phyloP scores from a whole-genome alignment of 2,329 filamentous ascomycete species.

The Phaeosphaeria sp. region DNA sequence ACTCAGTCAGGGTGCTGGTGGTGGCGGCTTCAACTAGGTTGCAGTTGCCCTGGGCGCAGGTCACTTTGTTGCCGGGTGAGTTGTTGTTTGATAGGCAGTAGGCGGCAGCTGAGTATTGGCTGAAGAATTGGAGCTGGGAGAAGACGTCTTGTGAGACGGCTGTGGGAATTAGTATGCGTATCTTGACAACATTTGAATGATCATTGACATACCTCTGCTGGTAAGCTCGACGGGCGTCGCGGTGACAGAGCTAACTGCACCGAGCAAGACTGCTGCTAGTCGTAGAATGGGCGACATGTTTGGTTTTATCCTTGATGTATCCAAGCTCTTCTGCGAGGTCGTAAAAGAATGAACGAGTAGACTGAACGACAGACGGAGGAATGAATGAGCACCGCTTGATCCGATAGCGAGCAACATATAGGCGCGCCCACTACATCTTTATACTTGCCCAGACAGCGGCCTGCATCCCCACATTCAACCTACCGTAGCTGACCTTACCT shows the following conservation, averaged over 20 bases:
- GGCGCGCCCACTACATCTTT: background rate
- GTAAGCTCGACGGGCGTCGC: slow-evolving; percentile 36
- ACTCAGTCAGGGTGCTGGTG: slow-evolving; percentile 56
- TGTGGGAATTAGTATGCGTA: slow-evolving; percentile 11
- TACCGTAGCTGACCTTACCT: background rate
- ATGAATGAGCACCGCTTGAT: slow-evolving; percentile 1
- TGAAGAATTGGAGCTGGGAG: slow-evolving; percentile 54
- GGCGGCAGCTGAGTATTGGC: slow-evolving; percentile 60
- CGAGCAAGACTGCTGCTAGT: slow-evolving; percentile 25
- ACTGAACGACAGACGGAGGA: slow-evolving; percentile 1
- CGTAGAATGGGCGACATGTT: slow-evolving; percentile 23
- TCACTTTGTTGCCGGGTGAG: slow-evolving; percentile 51
- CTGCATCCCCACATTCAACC: background rate
- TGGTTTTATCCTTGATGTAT: slow-evolving; percentile 14
- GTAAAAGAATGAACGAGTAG: background rate
- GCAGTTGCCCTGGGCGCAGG: slow-evolving; percentile 56
- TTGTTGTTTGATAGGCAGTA: slow-evolving; percentile 60
- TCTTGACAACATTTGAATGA: background rate
- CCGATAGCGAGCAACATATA: background rate
- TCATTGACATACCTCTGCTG: slow-evolving; percentile 31
- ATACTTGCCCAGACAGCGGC: background rate
- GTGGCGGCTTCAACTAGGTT: slow-evolving; percentile 55
- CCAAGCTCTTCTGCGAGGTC: background rate
- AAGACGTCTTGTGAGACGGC: slow-evolving; percentile 51
- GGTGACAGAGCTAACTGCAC: slow-evolving; percentile 26